Evolutionary conservation across 805 yeast genomes (phyloP).

Genomic region (Myxozyma nipponensis): DNA sequence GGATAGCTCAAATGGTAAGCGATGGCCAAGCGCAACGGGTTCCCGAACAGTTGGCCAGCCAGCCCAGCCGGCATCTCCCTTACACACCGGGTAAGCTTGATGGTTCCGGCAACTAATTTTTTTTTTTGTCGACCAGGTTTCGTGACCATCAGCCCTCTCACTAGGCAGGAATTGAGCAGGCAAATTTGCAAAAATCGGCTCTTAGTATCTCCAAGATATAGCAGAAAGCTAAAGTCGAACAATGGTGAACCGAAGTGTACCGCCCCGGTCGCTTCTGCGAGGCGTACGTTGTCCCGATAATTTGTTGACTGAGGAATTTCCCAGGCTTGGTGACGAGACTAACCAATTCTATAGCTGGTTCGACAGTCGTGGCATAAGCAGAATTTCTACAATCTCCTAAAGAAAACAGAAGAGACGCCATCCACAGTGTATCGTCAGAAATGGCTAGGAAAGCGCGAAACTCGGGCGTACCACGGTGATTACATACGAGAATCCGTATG

Average conservation of each 20-base stretch:
- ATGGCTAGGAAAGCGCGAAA: conserved; percentile 85
- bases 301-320: background rate
- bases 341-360: conserved; percentile 36
- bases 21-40: too few species aligned
- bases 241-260: conserved; percentile 16
- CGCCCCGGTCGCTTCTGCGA: conserved; percentile 20
- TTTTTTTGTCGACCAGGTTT: too few species aligned
- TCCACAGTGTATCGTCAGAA: conserved; percentile 85
- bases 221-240: too few species aligned
- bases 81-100: too few species aligned
- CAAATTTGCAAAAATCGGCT: too few species aligned
- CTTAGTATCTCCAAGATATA: too few species aligned
- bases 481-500: conserved; percentile 80
- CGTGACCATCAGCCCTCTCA: too few species aligned
- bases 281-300: conserved; percentile 15
- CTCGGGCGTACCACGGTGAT: conserved; percentile 95
- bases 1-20: too few species aligned
- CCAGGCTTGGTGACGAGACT: background rate
- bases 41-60: too few species aligned
- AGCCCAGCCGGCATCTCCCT: too few species aligned
- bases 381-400: conserved; percentile 82
- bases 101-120: too few species aligned
- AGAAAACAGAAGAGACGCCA: conserved; percentile 56
- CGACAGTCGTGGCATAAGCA: conserved; percentile 90
- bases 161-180: too few species aligned